Conservation (phyloP, 75 land plant species). For the Sequoiadendron giganteum region DNA sequence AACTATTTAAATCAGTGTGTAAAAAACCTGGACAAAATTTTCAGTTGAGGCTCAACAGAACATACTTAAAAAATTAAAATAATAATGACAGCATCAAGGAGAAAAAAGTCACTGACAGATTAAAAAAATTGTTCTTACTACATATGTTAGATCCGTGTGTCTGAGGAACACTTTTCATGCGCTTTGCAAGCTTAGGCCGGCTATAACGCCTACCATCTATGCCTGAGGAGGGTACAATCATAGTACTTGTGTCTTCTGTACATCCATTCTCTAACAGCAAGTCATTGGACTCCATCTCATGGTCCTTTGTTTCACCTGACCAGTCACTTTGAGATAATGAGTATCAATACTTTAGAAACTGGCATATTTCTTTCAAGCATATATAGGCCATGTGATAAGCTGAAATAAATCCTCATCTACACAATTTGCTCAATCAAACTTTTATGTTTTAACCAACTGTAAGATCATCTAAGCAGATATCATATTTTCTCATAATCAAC, state of each 20-base stretch:
- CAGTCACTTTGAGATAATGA: not conserved
- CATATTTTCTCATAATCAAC: not conserved
- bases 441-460: not conserved
- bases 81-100: not conserved
- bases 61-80: not conserved
- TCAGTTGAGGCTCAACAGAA: slow-evolving; percentile 1
- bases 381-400: not conserved
- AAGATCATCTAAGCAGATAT: not conserved
- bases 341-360: not conserved
- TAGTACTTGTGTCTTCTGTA: slow-evolving; percentile 9
- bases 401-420: not conserved
- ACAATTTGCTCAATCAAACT: not conserved
- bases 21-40: not conserved
- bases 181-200: slow-evolving; percentile 27
- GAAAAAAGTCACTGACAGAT: not conserved
- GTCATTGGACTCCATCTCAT: slow-evolving; percentile 21
- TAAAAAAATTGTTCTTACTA: slow-evolving; percentile 5
- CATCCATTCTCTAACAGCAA: slow-evolving; percentile 14
- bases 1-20: not conserved
- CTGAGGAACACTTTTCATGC: slow-evolving; percentile 17
- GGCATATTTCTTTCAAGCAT: not conserved
- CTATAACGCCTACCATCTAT: slow-evolving; percentile 25
- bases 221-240: slow-evolving; percentile 3
- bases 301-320: slow-evolving; percentile 20
- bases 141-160: slow-evolving; percentile 37